These are phyloP conservation scores for Cutaneotrichosporon cyanovorans DNA, from an alignment of 1,284 basidiomycete genomes.

Conservation along the genomic window DNA sequence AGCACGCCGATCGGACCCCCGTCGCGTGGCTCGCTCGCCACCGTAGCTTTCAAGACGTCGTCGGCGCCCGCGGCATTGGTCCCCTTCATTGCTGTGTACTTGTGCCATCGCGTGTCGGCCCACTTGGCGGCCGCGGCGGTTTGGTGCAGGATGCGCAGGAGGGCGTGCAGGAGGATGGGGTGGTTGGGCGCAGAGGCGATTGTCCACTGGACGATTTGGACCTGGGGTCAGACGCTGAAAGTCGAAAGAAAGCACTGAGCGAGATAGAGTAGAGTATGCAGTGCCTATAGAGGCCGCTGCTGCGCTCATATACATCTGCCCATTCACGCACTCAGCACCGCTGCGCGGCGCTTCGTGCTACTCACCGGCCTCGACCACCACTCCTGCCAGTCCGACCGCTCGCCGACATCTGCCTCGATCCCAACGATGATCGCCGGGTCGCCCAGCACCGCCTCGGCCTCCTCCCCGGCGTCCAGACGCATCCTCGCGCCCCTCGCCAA, in stretches of 20 bases:
- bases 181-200: conserved; percentile 39
- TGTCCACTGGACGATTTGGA: conserved; percentile 48
- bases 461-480: conserved; percentile 22
- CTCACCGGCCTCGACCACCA: conserved; percentile 46
- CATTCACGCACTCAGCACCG: background rate
- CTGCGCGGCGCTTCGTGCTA: too few relatives aligned
- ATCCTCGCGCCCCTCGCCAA: conserved; percentile 14
- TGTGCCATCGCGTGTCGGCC: conserved; percentile 19
- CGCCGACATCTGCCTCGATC: conserved; percentile 46
- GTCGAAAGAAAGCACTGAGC: too few relatives aligned
- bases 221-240: conserved; percentile 12
- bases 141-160: conserved; percentile 34
- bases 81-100: conserved; percentile 16
- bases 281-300: too few relatives aligned
- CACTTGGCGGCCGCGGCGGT: conserved; percentile 35
- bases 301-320: background rate
- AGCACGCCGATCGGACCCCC: conserved; percentile 44
- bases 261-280: background rate
- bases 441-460: conserved; percentile 24
- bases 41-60: conserved; percentile 19
- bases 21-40: conserved; percentile 25
- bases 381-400: conserved; percentile 42
- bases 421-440: conserved; percentile 42
- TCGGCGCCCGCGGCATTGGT: conserved; percentile 18
- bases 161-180: conserved; percentile 36